Percentiles rank a stretch among this genome's conserved stretches.
phyloP scores from a whole-genome alignment of 164 flowering plant species.

The Sedum album region DNA sequence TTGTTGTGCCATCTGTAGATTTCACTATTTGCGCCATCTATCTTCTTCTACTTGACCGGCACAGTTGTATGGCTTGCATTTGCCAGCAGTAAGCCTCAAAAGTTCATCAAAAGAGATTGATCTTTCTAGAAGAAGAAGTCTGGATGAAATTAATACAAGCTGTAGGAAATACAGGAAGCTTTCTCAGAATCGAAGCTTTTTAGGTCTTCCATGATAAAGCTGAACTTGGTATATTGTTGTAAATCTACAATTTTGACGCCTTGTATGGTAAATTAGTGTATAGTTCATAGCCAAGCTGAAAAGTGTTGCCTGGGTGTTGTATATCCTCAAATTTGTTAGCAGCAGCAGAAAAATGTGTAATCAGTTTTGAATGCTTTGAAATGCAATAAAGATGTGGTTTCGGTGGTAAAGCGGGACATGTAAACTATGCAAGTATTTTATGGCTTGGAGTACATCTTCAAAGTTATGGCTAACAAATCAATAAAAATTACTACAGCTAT shows the following conservation, averaged over 20 bases:
- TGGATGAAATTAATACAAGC: not conserved
- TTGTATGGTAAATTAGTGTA: not conserved
- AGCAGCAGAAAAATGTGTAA: not conserved
- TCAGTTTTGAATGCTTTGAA: not conserved
- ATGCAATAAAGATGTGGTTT: not conserved
- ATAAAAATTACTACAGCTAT: no score
- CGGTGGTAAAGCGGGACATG: not conserved
- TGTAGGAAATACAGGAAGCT: not conserved
- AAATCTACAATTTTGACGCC: not conserved
- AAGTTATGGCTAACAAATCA: not conserved
- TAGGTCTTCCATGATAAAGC: not conserved
- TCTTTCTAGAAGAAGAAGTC: not conserved
- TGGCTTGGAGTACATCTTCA: not conserved
- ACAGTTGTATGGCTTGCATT: constrained; percentile 75
- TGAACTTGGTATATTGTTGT: not conserved
- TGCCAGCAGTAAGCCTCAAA: constrained; percentile 93
- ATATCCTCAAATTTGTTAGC: not conserved
- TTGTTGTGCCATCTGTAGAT: constrained; percentile 31
- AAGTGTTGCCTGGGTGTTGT: not conserved
- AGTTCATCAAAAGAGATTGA: constrained; percentile 50
- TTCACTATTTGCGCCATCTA: constrained; percentile 85
- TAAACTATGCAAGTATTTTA: no score
- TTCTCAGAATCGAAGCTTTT: not conserved
- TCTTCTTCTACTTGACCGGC: constrained; percentile 96
- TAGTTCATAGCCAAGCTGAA: not conserved